A percentile compares a stretch with the other conserved stretches of the same genome.
Conservation (phyloP, 371 early-diverging fungal genomes). For the Mortierella sp. region DNA sequence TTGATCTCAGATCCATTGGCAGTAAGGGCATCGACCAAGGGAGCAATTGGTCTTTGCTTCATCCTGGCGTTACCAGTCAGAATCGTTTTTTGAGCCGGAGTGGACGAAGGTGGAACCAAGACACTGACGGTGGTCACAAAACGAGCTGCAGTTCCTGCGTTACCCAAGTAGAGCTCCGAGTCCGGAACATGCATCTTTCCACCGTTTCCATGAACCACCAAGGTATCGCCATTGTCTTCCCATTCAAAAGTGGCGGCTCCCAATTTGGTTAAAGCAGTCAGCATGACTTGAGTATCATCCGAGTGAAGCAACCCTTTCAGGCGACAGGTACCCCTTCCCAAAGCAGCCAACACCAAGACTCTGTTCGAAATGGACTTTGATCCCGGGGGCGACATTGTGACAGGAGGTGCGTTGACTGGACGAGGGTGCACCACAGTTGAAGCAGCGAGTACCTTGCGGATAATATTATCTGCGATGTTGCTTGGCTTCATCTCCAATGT, state of each 20-base stretch:
- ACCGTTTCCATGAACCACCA: slow-evolving; percentile 85
- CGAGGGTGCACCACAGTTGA: slow-evolving; percentile 75
- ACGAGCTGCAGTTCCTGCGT: slow-evolving; percentile 97
- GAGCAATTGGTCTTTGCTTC: slow-evolving; percentile 96
- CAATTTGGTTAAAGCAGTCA: slow-evolving; percentile 88
- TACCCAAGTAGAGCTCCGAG: slow-evolving; percentile 91
- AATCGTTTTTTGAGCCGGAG: slow-evolving; percentile 63
- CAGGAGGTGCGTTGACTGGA: slow-evolving; percentile 65
- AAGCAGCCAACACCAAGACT: slow-evolving; percentile 91
- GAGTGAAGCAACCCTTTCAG: slow-evolving; percentile 92
- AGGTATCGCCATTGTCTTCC: slow-evolving; percentile 92
- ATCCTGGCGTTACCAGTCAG: slow-evolving; percentile 97
- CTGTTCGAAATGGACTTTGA: slow-evolving; percentile 98
- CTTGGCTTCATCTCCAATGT: slow-evolving; percentile 87
- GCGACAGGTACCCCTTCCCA: slow-evolving; percentile 87
- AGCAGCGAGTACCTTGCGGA: slow-evolving; percentile 83
- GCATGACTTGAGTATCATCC: slow-evolving; percentile 98
- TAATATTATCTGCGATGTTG: slow-evolving; percentile 83
- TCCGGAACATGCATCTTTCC: slow-evolving; percentile 82
- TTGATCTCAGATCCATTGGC: slow-evolving; percentile 82
- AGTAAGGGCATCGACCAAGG: slow-evolving; percentile 86
- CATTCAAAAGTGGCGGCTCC: slow-evolving; percentile 88
- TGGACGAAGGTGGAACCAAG: slow-evolving; percentile 65
- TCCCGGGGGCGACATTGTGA: slow-evolving; percentile 86
- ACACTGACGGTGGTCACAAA: slow-evolving; percentile 93